These are phyloP conservation scores for Phylloporus arenicola DNA, from an alignment of 768 basidiomycete species.

Conservation along the genomic window DNA sequence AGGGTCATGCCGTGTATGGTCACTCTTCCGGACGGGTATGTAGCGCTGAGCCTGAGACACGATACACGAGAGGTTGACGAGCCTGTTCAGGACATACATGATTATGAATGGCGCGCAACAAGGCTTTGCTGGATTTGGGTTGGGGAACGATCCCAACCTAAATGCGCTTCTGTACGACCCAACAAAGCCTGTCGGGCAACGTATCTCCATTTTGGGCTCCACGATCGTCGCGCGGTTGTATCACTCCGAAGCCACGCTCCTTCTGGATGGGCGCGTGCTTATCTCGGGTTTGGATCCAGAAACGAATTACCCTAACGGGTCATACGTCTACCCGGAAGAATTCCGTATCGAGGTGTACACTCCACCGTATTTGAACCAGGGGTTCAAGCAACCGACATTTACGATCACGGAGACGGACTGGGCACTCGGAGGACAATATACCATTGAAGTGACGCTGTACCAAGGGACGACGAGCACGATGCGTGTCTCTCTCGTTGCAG, in stretches of 20 bases:
- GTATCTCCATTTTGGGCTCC: slow-evolving; percentile 59
- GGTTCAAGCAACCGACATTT: slow-evolving; percentile 57
- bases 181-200: slow-evolving; percentile 47
- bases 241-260: slow-evolving; percentile 70
- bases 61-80: not conserved
- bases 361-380: slow-evolving; percentile 76
- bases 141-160: slow-evolving; percentile 58
- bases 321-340: slow-evolving; percentile 60
- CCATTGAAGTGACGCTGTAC: slow-evolving; percentile 42
- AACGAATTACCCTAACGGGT: slow-evolving; percentile 36
- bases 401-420: slow-evolving; percentile 58
- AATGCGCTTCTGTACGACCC: slow-evolving; percentile 70
- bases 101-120: slow-evolving; percentile 71
- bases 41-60: too few species aligned
- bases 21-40: slow-evolving; percentile 46
- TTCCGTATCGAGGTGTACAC: slow-evolving; percentile 77
- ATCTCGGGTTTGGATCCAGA: slow-evolving; percentile 75
- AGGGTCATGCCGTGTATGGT: slow-evolving; percentile 77
- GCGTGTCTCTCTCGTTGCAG: slow-evolving; percentile 60
- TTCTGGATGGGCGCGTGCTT: slow-evolving; percentile 70
- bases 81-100: slow-evolving; percentile 43
- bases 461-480: slow-evolving; percentile 43
- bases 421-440: slow-evolving; percentile 49
- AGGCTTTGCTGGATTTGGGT: slow-evolving; percentile 70
- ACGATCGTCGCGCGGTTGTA: slow-evolving; percentile 75